Base-by-base conservation (phyloP, 108 stramenopile species). In the Skeletonema costatum region DNA sequence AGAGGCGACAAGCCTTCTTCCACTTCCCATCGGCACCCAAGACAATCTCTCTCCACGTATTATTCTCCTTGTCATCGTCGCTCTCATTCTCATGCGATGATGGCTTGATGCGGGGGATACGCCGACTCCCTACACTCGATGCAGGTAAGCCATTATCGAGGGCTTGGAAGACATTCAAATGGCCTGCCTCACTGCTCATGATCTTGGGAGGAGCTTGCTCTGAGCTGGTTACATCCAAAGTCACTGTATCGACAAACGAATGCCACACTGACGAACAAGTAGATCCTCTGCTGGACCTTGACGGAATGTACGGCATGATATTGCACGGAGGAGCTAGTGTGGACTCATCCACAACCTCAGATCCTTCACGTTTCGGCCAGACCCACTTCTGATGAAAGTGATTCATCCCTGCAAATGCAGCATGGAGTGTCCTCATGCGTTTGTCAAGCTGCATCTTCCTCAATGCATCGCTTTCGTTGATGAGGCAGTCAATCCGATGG, bases 281-380 rank as follows among this genome's bases (percentile, higher is more conserved):
- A 70, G 69, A 70, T 21, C 33, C 58, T 38, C 19, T 33, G 53
- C 25, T 19, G 7, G 35, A 21, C 53, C 35, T 70, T 58, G 58
- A 8, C 10, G 69, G 53, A 17, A 70, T 70, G 38, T 70, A 70
- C 19, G 69, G 69, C 69, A 70, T 70, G 53, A 19, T 70, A 58
- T 70, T 70, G 3, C 69, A 48, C 8, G 69, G 69, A 39, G 69
- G 69, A 70, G 69, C 69, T 46, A 59, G 56, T 17, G 69, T 70
- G 50, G 33, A 53, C 5, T 59, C 46, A 46, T 53, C 30, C 33
- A 70, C 56, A 35, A 11, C 16, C 29, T 35, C 69, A 17, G 58
- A 59, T 35, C 69, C 69, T 38, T 53, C 69, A 36, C 69, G 56
- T 48, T 70, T 70, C 7, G 69, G 69, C 69, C 69, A 70, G 1